phyloP scores from a whole-genome alignment of 208 protist genomes.

The Acanthamoeba culbertsoni region DNA sequence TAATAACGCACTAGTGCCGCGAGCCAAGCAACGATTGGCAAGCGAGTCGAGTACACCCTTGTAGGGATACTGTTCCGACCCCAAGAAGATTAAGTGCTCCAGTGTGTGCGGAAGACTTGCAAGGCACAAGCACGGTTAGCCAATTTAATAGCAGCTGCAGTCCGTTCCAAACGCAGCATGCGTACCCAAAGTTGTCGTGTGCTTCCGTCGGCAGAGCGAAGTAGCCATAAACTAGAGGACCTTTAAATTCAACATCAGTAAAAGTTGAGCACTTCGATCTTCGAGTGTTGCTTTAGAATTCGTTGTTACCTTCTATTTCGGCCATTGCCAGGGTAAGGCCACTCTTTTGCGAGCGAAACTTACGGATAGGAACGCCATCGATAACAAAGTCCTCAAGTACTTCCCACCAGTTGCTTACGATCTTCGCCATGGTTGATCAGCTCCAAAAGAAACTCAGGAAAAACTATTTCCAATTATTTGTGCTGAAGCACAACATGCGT shows the following conservation, averaged over 20 bases:
- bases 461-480: too few relatives aligned
- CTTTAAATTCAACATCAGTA: too few relatives aligned
- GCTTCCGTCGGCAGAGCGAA: slow-evolving; percentile 67
- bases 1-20: slow-evolving; percentile 75
- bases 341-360: slow-evolving; percentile 10
- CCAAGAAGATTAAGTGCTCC: slow-evolving; percentile 79
- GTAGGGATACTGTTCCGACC: slow-evolving; percentile 76
- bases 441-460: too few relatives aligned
- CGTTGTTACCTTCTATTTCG: neutral
- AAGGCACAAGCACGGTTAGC: neutral
- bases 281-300: neutral
- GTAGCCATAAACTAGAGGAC: slow-evolving; percentile 61
- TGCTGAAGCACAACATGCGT: too few relatives aligned
- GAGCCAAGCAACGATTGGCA: slow-evolving; percentile 80
- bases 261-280: too few relatives aligned
- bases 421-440: neutral
- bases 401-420: slow-evolving; percentile 8
- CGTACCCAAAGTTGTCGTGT: slow-evolving; percentile 65
- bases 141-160: neutral
- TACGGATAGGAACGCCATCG: slow-evolving; percentile 18
- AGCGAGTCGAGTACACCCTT: slow-evolving; percentile 85
- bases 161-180: neutral
- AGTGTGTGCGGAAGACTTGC: slow-evolving; percentile 72
- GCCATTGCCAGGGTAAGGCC: slow-evolving; percentile 26
- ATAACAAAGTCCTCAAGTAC: slow-evolving; percentile 15